These are phyloP conservation scores for Epichloe bromicola DNA, from an alignment of 2,329 filamentous ascomycete genomes.

Conservation along the genomic window DNA sequence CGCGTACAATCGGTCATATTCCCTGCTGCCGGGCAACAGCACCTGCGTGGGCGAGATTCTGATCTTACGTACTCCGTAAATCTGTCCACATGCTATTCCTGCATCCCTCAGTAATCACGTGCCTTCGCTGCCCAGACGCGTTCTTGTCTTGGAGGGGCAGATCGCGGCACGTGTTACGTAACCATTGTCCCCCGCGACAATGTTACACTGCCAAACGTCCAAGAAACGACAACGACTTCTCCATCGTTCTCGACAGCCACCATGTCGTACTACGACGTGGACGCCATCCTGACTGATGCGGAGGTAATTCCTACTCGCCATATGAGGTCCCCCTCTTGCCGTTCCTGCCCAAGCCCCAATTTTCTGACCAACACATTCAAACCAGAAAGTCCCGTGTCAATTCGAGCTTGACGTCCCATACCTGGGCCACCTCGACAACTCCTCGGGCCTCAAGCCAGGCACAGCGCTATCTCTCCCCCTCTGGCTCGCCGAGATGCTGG, in stretches of 20 bases:
- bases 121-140: too few relatives aligned
- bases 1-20: too few relatives aligned
- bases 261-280: conserved; percentile 74
- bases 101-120: too few relatives aligned
- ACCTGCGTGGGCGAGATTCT: too few relatives aligned
- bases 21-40: too few relatives aligned
- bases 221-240: not conserved
- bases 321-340: too few relatives aligned
- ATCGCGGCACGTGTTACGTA: too few relatives aligned
- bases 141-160: too few relatives aligned
- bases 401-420: conserved; percentile 84
- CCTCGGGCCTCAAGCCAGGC: conserved; percentile 62
- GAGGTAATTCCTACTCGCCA: conserved; percentile 37
- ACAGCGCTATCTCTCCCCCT: conserved; percentile 68
- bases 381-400: conserved; percentile 87
- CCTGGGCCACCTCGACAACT: conserved; percentile 82
- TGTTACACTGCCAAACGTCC: not conserved
- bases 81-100: too few relatives aligned
- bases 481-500: conserved; percentile 92
- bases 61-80: too few relatives aligned
- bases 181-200: too few relatives aligned
- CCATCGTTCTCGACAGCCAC: not conserved
- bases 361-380: not conserved
- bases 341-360: too few relatives aligned
- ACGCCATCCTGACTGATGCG: conserved; percentile 73